Percentiles rank a stretch among this genome's conserved stretches.
phyloP scores from a whole-genome alignment of 768 basidiomycete genomes.

The Filobasidium floriforme region DNA sequence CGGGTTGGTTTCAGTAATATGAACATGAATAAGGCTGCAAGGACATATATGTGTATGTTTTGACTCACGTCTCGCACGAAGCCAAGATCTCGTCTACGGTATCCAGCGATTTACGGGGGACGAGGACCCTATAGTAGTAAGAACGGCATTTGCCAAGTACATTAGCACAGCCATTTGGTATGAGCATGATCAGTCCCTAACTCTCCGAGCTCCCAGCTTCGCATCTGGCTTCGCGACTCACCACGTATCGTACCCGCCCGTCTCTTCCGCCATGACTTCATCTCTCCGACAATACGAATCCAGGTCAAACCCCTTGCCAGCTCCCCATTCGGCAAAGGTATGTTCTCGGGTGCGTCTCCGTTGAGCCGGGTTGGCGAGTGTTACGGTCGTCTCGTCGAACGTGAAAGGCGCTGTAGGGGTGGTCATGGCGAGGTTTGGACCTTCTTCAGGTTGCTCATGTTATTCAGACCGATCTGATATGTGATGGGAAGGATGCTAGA shows the following conservation, averaged over 20 bases:
- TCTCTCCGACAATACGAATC: not conserved
- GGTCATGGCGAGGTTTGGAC: no score
- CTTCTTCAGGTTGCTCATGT: no score
- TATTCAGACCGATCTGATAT: no score
- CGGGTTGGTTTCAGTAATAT: not conserved
- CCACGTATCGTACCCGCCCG: not conserved
- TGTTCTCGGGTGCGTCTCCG: not conserved
- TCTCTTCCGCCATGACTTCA: not conserved
- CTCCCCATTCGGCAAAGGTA: not conserved
- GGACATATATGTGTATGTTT: no score
- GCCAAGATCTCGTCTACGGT: not conserved
- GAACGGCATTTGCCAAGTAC: not conserved
- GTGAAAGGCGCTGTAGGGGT: not conserved
- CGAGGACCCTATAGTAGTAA: not conserved
- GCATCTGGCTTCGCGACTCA: not conserved
- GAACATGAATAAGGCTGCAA: no score
- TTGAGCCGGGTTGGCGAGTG: not conserved
- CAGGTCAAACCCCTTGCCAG: not conserved
- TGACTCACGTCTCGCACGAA: not conserved
- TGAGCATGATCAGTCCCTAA: not conserved
- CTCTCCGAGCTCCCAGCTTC: no score
- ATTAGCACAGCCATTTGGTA: not conserved
- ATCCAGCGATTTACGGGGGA: not conserved
- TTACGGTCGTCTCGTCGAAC: not conserved
- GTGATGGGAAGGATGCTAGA: no score